These are phyloP conservation scores for Aspergillus haitiensis DNA, from an alignment of 495 filamentous ascomycete genomes.

Conservation along the genomic window DNA sequence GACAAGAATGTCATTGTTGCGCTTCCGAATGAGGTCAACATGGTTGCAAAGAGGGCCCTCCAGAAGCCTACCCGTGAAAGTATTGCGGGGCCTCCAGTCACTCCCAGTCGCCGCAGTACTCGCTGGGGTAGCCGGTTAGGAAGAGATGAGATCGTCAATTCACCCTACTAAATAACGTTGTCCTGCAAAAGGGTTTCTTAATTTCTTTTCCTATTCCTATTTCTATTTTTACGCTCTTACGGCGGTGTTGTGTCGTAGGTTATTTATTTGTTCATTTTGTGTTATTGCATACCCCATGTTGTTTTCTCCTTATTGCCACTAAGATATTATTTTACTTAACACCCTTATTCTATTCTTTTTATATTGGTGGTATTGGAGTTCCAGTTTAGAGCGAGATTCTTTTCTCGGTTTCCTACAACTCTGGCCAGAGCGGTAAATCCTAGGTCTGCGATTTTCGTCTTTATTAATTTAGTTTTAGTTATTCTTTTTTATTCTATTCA, in stretches of 20 bases:
- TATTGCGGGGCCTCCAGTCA: slow-evolving; percentile 69
- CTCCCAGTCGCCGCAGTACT: slow-evolving; percentile 49
- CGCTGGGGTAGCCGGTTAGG: slow-evolving; percentile 58
- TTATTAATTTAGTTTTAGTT: slow-evolving; percentile 6
- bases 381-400: not conserved
- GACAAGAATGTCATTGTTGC: slow-evolving; percentile 99
- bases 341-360: not conserved
- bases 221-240: not conserved
- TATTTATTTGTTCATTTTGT: slow-evolving; percentile 25
- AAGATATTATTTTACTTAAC: slow-evolving; percentile 1
- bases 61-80: slow-evolving; percentile 90
- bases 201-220: slow-evolving; percentile 1
- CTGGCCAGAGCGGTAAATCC: not conserved
- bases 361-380: slow-evolving; percentile 5
- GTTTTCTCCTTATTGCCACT: slow-evolving; percentile 16
- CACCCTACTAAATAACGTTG: slow-evolving; percentile 62
- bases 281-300: slow-evolving; percentile 45
- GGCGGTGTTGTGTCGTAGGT: slow-evolving; percentile 12
- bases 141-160: slow-evolving; percentile 79
- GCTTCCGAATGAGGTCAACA: slow-evolving; percentile 94
- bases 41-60: slow-evolving; percentile 83
- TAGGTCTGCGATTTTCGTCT: not conserved
- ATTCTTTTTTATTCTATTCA: not conserved
- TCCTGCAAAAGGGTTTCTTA: not conserved
- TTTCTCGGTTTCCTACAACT: not conserved